Evolutionary conservation across 345 rosid genomes (phyloP).

Genomic region (Lagerstroemia speciosa): DNA sequence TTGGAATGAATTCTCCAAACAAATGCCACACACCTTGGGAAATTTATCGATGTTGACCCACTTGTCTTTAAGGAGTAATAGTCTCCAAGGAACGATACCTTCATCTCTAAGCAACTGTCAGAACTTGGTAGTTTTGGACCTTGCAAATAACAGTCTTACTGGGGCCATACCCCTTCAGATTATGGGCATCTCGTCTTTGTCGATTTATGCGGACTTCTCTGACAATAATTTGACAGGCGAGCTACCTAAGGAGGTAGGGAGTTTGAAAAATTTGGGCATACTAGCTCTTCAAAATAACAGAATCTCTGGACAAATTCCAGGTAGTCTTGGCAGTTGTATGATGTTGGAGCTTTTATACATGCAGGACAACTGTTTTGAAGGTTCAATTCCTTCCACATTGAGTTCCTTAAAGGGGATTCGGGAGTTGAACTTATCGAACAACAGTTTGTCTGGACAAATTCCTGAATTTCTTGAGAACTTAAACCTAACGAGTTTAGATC

Average conservation of each 20-base stretch:
- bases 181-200: too few relatives aligned
- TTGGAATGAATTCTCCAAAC: neutral
- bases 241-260: slow-evolving; percentile 5
- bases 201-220: slow-evolving; percentile 7
- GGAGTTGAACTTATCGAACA: slow-evolving; percentile 7
- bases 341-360: slow-evolving; percentile 5
- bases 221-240: slow-evolving; percentile 8
- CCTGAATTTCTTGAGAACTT: slow-evolving; percentile 2
- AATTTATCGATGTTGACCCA: neutral
- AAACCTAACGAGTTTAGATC: neutral
- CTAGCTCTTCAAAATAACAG: slow-evolving; percentile 5
- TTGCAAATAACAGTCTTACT: neutral
- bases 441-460: slow-evolving; percentile 9
- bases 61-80: neutral
- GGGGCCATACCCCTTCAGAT: slow-evolving; percentile 7
- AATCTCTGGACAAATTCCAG: neutral
- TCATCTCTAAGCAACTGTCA: neutral
- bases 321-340: neutral
- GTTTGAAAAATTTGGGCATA: neutral
- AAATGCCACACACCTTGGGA: slow-evolving; percentile 10
- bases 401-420: slow-evolving; percentile 8
- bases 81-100: slow-evolving; percentile 14
- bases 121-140: rapidly evolving
- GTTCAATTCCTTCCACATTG: slow-evolving; percentile 1
- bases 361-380: slow-evolving; percentile 4